phyloP scores from a whole-genome alignment of 1,284 basidiomycete species.

The Phlebopus sp. region DNA sequence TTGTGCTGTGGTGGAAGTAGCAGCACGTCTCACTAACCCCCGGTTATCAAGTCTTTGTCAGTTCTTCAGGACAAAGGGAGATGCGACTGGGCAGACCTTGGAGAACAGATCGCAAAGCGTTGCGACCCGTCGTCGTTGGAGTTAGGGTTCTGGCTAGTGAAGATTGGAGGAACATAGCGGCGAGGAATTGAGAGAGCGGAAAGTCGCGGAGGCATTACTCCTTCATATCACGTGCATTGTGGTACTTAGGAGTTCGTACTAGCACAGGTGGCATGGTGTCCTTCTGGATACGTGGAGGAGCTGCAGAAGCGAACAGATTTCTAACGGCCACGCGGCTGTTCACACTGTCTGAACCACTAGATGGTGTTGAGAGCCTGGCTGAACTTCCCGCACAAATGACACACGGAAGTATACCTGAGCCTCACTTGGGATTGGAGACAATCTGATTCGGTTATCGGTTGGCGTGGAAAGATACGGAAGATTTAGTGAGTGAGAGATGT shows the following conservation, averaged over 20 bases:
- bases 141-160: slow-evolving; percentile 44
- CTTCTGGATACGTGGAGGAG: slow-evolving; percentile 63
- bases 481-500: slow-evolving; percentile 78
- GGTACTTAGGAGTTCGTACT: too few relatives aligned
- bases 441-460: slow-evolving; percentile 81
- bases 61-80: neutral
- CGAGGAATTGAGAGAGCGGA: too few relatives aligned
- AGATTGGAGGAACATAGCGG: slow-evolving; percentile 53
- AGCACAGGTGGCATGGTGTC: slow-evolving; percentile 80
- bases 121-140: slow-evolving; percentile 38
- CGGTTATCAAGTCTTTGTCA: slow-evolving; percentile 8
- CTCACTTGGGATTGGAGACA: slow-evolving; percentile 81
- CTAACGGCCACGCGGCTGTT: slow-evolving; percentile 71
- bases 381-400: slow-evolving; percentile 87
- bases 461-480: slow-evolving; percentile 88
- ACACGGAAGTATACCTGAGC: slow-evolving; percentile 72
- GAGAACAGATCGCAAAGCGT: slow-evolving; percentile 37
- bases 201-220: too few relatives aligned
- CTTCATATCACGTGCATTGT: too few relatives aligned
- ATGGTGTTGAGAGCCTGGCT: slow-evolving; percentile 89
- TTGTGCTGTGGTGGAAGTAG: slow-evolving; percentile 26
- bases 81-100: slow-evolving; percentile 24
- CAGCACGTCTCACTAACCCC: slow-evolving; percentile 36
- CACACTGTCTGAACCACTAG: slow-evolving; percentile 85
- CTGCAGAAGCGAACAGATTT: slow-evolving; percentile 63